A percentile compares a stretch with the other conserved stretches of the same genome.
phyloP scores from a whole-genome alignment of 2,329 filamentous ascomycete genomes.

The Penicillium sp. region DNA sequence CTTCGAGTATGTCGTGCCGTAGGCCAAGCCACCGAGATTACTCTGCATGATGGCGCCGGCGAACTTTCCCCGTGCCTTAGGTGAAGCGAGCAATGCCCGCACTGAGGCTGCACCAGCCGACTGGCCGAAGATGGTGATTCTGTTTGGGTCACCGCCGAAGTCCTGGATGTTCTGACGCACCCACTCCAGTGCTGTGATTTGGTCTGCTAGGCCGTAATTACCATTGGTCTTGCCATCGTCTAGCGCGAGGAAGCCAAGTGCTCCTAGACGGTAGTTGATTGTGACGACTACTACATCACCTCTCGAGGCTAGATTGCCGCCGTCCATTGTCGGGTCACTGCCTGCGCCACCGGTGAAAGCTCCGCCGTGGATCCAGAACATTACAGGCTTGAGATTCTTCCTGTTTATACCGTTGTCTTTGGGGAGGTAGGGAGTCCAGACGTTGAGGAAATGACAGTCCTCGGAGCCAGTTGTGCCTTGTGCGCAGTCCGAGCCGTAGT shows the following conservation, averaged over 20 bases:
- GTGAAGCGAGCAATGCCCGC: conserved; percentile 46
- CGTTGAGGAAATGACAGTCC: conserved; percentile 49
- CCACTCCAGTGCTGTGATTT: conserved; percentile 51
- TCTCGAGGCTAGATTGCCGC: conserved; percentile 55
- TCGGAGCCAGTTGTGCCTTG: conserved; percentile 42
- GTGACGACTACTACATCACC: conserved; percentile 58
- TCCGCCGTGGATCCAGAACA: conserved; percentile 55
- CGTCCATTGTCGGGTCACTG: conserved; percentile 43
- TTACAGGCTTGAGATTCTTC: conserved; percentile 45
- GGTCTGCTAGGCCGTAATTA: conserved; percentile 53
- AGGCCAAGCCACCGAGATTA: conserved; percentile 56
- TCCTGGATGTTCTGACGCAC: conserved; percentile 44
- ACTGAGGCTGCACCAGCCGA: conserved; percentile 56
- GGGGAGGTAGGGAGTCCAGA: conserved; percentile 44
- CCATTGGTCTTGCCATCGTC: conserved; percentile 54
- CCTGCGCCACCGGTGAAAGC: conserved; percentile 52
- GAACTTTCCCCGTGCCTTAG: conserved; percentile 19
- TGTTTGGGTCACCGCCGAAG: conserved; percentile 49
- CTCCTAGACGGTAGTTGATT: conserved; percentile 59
- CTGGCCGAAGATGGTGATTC: conserved; percentile 48
- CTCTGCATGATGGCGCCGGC: conserved; percentile 25
- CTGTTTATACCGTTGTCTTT: conserved; percentile 25
- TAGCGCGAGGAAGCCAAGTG: conserved; percentile 57
- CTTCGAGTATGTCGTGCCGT: conserved; percentile 56
- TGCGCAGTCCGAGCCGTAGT: conserved; percentile 38